Evolutionary conservation across 2,329 filamentous ascomycete species (phyloP).

Genomic region (Colletotrichum plurivorum): DNA sequence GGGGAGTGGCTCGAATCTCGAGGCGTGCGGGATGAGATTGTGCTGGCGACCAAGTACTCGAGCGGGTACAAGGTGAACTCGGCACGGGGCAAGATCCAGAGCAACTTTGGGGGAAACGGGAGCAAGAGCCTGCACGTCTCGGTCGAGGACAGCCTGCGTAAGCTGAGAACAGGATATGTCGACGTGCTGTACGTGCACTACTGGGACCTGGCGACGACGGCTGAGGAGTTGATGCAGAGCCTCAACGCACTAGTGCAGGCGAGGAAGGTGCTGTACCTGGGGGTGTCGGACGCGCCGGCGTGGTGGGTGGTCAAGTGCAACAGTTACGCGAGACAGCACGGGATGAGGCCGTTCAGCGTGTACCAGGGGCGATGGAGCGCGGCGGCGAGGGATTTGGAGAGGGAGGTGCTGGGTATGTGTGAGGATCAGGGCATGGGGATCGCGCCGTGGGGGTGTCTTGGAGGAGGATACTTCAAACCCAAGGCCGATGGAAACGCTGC

Average conservation of each 20-base stretch:
- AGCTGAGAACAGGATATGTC: slow-evolving; percentile 59
- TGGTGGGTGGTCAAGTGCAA: slow-evolving; percentile 56
- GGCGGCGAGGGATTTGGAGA: slow-evolving; percentile 51
- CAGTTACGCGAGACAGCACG: slow-evolving; percentile 50
- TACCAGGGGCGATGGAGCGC: slow-evolving; percentile 56
- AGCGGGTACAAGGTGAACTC: slow-evolving; percentile 56
- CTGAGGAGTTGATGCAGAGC: slow-evolving; percentile 57
- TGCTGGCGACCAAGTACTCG: slow-evolving; percentile 71
- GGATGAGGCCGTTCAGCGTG: slow-evolving; percentile 52
- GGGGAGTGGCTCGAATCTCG: slow-evolving; percentile 68
- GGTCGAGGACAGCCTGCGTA: slow-evolving; percentile 56
- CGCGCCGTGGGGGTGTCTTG: slow-evolving; percentile 71
- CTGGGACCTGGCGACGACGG: slow-evolving; percentile 57
- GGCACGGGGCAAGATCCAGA: not conserved
- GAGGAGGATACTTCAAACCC: slow-evolving; percentile 64
- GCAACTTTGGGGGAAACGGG: slow-evolving; percentile 60
- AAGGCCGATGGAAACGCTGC: slow-evolving; percentile 43
- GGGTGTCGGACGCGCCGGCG: slow-evolving; percentile 54
- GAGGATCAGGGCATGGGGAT: slow-evolving; percentile 62
- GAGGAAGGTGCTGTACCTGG: slow-evolving; percentile 57
- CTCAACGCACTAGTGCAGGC: slow-evolving; percentile 55
- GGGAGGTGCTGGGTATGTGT: slow-evolving; percentile 58
- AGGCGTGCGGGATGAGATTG: slow-evolving; percentile 65
- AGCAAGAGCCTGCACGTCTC: slow-evolving; percentile 56
- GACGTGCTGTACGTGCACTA: slow-evolving; percentile 60